Evolutionary conservation across 2,329 filamentous ascomycete species (phyloP).

Genomic region (Amesomyces nigricolor): DNA sequence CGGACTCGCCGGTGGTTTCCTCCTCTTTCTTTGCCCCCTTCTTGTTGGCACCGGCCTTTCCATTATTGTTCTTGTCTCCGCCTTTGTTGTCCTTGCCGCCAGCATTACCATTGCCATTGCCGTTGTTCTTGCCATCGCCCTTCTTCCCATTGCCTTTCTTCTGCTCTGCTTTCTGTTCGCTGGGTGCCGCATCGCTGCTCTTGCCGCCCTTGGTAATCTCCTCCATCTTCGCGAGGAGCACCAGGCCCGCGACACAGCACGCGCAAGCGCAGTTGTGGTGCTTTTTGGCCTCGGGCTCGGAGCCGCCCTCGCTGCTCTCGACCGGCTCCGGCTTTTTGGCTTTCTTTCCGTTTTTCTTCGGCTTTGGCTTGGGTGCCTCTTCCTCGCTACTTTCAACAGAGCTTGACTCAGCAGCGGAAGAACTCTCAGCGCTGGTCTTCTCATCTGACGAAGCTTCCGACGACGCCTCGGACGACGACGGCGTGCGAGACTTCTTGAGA

Average conservation of each 20-base stretch:
- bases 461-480: conserved; percentile 2
- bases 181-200: not conserved
- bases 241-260: conserved; percentile 29
- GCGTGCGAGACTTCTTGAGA: conserved; percentile 30
- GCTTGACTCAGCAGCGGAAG: not conserved
- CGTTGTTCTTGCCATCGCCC: not conserved
- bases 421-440: not conserved
- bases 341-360: conserved; percentile 13
- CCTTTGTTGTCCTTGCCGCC: not conserved
- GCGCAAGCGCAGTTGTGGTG: conserved; percentile 35
- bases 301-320: conserved; percentile 1
- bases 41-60: not conserved
- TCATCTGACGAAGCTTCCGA: conserved; percentile 1
- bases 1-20: conserved; percentile 1
- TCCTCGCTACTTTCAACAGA: conserved; percentile 9
- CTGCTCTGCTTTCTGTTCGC: not conserved
- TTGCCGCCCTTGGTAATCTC: conserved; percentile 21
- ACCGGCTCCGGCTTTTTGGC: conserved; percentile 21
- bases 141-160: not conserved
- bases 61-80: conserved; percentile 8
- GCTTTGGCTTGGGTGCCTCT: not conserved
- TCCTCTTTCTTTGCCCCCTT: not conserved
- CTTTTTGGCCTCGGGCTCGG: conserved; percentile 4
- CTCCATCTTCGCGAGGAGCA: conserved; percentile 25
- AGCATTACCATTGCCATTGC: not conserved